These are phyloP conservation scores for Tylopilus sp. DNA, from an alignment of 1,284 basidiomycete genomes.

Conservation along the genomic window DNA sequence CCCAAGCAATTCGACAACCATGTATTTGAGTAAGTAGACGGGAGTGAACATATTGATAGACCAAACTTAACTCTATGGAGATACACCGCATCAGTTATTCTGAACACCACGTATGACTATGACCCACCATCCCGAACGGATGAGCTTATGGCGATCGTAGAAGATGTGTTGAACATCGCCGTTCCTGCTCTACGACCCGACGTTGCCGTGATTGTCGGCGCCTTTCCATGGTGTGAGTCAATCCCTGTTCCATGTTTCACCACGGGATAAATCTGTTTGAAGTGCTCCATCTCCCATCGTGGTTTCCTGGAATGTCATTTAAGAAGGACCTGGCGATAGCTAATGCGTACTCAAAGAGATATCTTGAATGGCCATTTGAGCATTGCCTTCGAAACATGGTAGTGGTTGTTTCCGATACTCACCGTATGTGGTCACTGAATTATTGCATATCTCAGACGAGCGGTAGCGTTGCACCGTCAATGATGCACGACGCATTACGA, in stretches of 20 bases:
- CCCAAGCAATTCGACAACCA: constrained; percentile 30
- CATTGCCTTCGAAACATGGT: constrained; percentile 12
- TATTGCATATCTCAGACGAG: too few species aligned
- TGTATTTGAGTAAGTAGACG: constrained; percentile 11
- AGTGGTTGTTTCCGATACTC: too few species aligned
- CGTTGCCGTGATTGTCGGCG: background rate
- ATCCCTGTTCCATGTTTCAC: background rate
- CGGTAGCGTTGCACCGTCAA: background rate
- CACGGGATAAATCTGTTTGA: background rate
- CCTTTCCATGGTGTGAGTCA: constrained; percentile 18
- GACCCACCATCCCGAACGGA: constrained; percentile 11
- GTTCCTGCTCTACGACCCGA: constrained; percentile 7
- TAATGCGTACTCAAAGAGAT: background rate
- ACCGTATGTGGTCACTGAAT: too few species aligned
- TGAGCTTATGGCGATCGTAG: constrained; percentile 3
- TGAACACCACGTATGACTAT: constrained; percentile 19
- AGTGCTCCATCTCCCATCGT: constrained; percentile 16
- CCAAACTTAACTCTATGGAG: background rate
- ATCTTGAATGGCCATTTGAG: constrained; percentile 18
- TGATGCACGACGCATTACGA: constrained; percentile 17
- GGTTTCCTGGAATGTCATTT: constrained; percentile 25
- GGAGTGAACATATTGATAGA: background rate
- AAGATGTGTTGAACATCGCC: background rate
- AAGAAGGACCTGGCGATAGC: constrained; percentile 13
- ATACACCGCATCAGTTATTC: constrained; percentile 1